Percentiles rank a stretch among this genome's conserved stretches.
phyloP scores from a whole-genome alignment of 148 eudicot genomes.

The Rhododendron simsii region DNA sequence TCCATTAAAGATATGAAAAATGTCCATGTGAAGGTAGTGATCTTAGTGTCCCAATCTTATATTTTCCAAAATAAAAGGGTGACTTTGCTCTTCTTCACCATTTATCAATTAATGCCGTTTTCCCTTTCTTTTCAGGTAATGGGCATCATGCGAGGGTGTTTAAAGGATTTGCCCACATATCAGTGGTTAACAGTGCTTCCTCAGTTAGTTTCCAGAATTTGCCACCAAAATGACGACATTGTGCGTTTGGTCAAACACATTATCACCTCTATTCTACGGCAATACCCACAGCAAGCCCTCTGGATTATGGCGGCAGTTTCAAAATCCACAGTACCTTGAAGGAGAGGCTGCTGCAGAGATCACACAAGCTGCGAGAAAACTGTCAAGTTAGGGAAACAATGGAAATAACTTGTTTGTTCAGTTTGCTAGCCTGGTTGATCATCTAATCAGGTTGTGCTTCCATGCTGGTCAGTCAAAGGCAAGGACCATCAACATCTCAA shows the following conservation, averaged over 20 bases:
- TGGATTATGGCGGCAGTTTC: slow-evolving; percentile 99
- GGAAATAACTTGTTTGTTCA: slow-evolving; percentile 66
- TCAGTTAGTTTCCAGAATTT: slow-evolving; percentile 90
- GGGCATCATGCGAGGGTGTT: slow-evolving; percentile 92
- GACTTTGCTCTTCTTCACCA: neutral
- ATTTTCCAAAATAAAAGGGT: neutral
- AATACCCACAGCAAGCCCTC: slow-evolving; percentile 93
- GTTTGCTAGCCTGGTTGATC: slow-evolving; percentile 83
- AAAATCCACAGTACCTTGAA: slow-evolving; percentile 85
- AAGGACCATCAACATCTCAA: slow-evolving; percentile 69
- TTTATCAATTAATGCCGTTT: slow-evolving; percentile 3
- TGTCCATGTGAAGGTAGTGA: slow-evolving; percentile 61
- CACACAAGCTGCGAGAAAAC: slow-evolving; percentile 80
- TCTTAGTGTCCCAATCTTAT: neutral
- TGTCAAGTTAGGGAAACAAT: slow-evolving; percentile 45
- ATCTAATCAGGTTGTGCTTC: slow-evolving; percentile 84
- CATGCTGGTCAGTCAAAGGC: slow-evolving; percentile 89
- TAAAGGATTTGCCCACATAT: slow-evolving; percentile 84
- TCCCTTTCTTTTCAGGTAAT: slow-evolving; percentile 43
- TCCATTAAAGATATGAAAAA: slow-evolving; percentile 66
- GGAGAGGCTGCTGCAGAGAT: slow-evolving; percentile 97
- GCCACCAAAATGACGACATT: slow-evolving; percentile 98
- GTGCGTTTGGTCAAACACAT: slow-evolving; percentile 80
- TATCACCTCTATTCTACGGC: slow-evolving; percentile 80
- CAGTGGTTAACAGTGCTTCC: slow-evolving; percentile 97